Conservation (phyloP, 2,329 filamentous ascomycete species). For the Akanthomyces lecanii region DNA sequence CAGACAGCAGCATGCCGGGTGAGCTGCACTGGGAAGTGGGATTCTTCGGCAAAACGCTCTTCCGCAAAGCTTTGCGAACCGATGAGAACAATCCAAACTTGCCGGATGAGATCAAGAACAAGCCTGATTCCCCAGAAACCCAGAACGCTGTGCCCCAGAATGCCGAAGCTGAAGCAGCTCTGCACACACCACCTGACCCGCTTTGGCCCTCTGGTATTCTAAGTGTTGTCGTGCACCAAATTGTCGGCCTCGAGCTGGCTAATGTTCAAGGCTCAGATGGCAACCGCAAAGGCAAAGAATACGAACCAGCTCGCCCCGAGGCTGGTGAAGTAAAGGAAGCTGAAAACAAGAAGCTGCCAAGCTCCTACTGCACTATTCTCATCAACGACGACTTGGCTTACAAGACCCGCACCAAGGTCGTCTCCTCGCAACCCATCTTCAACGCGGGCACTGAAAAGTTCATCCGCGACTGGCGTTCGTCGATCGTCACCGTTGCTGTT, state of each 20-base stretch:
- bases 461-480: constrained; percentile 86
- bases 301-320: constrained; percentile 75
- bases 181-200: constrained; percentile 90
- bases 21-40: constrained; percentile 95
- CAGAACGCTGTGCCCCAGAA: constrained; percentile 67
- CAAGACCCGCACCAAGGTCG: constrained; percentile 90
- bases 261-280: constrained; percentile 83
- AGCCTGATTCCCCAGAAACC: constrained; percentile 80
- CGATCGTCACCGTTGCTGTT: constrained; percentile 81
- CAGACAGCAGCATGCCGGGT: constrained; percentile 84
- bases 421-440: constrained; percentile 93
- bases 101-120: constrained; percentile 67
- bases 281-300: constrained; percentile 79
- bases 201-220: constrained; percentile 90
- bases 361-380: constrained; percentile 88
- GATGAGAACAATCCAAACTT: constrained; percentile 79
- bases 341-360: constrained; percentile 72
- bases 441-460: constrained; percentile 94
- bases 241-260: constrained; percentile 88
- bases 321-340: constrained; percentile 87
- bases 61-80: constrained; percentile 77
- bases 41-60: constrained; percentile 87
- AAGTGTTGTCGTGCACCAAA: constrained; percentile 85
- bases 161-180: constrained; percentile 72
- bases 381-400: constrained; percentile 87